A percentile compares a stretch with the other conserved stretches of the same genome.
Evolutionary conservation across 768 basidiomycete species (phyloP).

Genomic region (Brasilioporus rufonigricans): DNA sequence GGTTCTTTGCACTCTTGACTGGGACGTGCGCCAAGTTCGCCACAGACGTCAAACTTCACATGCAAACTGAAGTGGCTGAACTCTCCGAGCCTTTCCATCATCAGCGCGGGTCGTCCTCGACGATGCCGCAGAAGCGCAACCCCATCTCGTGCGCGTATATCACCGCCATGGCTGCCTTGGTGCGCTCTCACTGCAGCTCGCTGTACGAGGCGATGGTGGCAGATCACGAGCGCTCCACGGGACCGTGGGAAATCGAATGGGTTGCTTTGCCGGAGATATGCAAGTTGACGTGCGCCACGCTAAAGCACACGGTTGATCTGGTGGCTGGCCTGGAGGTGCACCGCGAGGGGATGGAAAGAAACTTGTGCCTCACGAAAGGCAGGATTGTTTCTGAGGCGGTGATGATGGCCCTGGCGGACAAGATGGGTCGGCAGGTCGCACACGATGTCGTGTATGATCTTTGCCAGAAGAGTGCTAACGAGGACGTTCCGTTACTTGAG

Average conservation of each 20-base stretch:
- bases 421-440: slow-evolving; percentile 43
- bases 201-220: slow-evolving; percentile 48
- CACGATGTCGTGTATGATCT: slow-evolving; percentile 45
- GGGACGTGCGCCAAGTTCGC: slow-evolving; percentile 48
- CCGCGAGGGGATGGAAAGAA: slow-evolving; percentile 38
- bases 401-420: slow-evolving; percentile 45
- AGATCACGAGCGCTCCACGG: slow-evolving; percentile 48
- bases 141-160: slow-evolving; percentile 46
- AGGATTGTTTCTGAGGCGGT: slow-evolving; percentile 44
- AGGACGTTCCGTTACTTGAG: slow-evolving; percentile 33
- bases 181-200: slow-evolving; percentile 38
- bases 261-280: slow-evolving; percentile 44
- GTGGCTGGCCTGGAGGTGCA: slow-evolving; percentile 42
- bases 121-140: slow-evolving; percentile 53
- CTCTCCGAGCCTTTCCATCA: slow-evolving; percentile 43
- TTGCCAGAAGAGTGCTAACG: slow-evolving; percentile 31
- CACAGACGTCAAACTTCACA: slow-evolving; percentile 43
- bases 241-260: slow-evolving; percentile 53
- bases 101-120: slow-evolving; percentile 46
- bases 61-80: slow-evolving; percentile 48
- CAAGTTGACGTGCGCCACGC: slow-evolving; percentile 40
- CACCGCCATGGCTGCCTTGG: slow-evolving; percentile 40
- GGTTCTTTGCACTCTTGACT: slow-evolving; percentile 43
- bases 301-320: slow-evolving; percentile 37
- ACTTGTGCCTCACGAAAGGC: slow-evolving; percentile 39